Evolutionary conservation across 345 rosid genomes (phyloP).

Genomic region (Viola odorata): DNA sequence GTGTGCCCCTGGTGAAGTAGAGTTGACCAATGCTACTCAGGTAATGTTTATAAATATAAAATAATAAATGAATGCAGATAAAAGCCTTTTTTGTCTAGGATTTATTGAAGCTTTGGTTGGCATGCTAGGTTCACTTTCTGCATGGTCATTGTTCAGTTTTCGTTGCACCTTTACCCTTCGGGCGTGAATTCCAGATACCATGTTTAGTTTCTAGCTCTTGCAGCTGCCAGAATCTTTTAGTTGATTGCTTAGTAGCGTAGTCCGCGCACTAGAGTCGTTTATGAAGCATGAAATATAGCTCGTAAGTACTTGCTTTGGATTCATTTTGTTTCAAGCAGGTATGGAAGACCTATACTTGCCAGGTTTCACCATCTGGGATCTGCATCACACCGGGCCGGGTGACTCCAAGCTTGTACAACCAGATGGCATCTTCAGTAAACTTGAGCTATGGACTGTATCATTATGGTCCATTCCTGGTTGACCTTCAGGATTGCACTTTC

Average conservation of each 20-base stretch:
- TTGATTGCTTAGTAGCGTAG: too few relatives aligned
- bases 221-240: too few relatives aligned
- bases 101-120: background rate
- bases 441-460: constrained; percentile 69
- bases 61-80: background rate
- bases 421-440: constrained; percentile 65
- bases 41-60: constrained; percentile 27
- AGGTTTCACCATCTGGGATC: constrained; percentile 40
- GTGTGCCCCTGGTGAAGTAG: constrained; percentile 66
- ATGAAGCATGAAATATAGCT: too few relatives aligned
- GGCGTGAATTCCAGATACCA: background rate
- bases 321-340: constrained; percentile 39
- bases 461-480: constrained; percentile 77
- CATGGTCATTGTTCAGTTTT: background rate
- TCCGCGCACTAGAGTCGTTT: too few relatives aligned
- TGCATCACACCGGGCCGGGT: constrained; percentile 73
- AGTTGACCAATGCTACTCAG: constrained; percentile 56
- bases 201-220: too few relatives aligned
- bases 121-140: background rate
- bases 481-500: constrained; percentile 65
- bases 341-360: constrained; percentile 57
- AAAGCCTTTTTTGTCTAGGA: background rate
- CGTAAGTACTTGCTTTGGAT: too few relatives aligned
- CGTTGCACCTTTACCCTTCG: background rate
- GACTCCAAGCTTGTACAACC: constrained; percentile 55